Base-by-base conservation (phyloP, 139 green algal species). In the Haematococcus sp. region DNA sequence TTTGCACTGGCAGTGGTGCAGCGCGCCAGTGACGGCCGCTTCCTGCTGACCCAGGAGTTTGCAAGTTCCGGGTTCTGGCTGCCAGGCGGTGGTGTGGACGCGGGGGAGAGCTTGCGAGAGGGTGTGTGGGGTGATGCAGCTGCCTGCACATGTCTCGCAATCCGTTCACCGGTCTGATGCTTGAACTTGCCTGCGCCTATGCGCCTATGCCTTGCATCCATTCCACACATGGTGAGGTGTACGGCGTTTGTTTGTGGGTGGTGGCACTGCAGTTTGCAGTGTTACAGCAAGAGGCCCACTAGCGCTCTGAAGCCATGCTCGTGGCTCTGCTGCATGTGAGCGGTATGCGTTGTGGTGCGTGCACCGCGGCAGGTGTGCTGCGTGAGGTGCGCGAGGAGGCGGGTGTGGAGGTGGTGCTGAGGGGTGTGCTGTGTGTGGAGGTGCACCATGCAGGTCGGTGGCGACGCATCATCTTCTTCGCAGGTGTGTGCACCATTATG, bases 31-130 rank as follows among this genome's bases (percentile, higher is more conserved):
- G 80, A 86, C 55, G 75, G 75, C 31, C 79, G 77, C 67, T 82
- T 82, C 55, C 67, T 86, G 61, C 35, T 82, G 60, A 66, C 70
- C 3, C 80, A 86, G 63, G 80, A 66, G 71, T 2, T 23, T 68
- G 16, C 15, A 2, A 15, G 7, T 17, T 32, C 72, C 35, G 79
- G 79, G 5, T 81, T 74, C 27, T 85, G 80, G 80, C 9, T 85
- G 40, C 80, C 80, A 19, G 80, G 80, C 1, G 80, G 80, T 5
- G 80, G 80, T 1, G 80, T 82, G 60, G 72, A 86, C 54, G 31
- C 43, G 4, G 80, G 80, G 1, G 80, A 86, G 55, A 78, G 44
- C 44, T 17, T 86, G 51, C 19, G n/a, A 9, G 30, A 64, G 16
- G 80, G 40, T 2, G 75, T 59, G 15, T 3, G 72, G 13, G 40